These are phyloP conservation scores for Tetramitus jugosus DNA, from an alignment of 208 protist genomes.

Conservation along the genomic window DNA sequence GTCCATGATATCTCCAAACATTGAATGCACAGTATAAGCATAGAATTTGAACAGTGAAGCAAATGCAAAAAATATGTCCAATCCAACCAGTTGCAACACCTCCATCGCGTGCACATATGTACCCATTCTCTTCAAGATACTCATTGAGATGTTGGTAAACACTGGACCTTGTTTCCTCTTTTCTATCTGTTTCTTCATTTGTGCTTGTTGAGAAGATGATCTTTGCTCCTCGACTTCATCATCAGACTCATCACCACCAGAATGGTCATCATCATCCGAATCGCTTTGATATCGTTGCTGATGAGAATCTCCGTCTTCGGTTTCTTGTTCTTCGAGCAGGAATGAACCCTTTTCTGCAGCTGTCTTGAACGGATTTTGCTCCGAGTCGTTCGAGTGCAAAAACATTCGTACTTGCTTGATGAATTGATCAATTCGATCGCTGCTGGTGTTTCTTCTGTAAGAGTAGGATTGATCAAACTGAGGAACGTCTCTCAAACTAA, in stretches of 20 bases:
- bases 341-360: constrained; percentile 2
- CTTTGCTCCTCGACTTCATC: not conserved
- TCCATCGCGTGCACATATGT: constrained; percentile 15
- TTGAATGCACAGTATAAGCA: constrained; percentile 11
- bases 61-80: not conserved
- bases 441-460: not conserved
- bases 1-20: constrained; percentile 1
- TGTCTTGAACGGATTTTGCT: constrained; percentile 1
- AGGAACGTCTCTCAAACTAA: constrained; percentile 3
- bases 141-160: not conserved
- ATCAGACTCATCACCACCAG: not conserved
- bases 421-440: not conserved
- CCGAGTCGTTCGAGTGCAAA: not conserved
- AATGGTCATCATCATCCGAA: not conserved
- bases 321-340: not conserved
- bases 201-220: not conserved
- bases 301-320: not conserved
- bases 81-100: not conserved
- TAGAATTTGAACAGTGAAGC: constrained; percentile 12
- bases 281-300: no score
- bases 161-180: not conserved
- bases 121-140: constrained; percentile 7
- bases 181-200: not conserved
- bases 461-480: constrained; percentile 1
- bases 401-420: not conserved